These are phyloP conservation scores for Neonectria punicea DNA, from an alignment of 2,329 filamentous ascomycete species.

Conservation along the genomic window DNA sequence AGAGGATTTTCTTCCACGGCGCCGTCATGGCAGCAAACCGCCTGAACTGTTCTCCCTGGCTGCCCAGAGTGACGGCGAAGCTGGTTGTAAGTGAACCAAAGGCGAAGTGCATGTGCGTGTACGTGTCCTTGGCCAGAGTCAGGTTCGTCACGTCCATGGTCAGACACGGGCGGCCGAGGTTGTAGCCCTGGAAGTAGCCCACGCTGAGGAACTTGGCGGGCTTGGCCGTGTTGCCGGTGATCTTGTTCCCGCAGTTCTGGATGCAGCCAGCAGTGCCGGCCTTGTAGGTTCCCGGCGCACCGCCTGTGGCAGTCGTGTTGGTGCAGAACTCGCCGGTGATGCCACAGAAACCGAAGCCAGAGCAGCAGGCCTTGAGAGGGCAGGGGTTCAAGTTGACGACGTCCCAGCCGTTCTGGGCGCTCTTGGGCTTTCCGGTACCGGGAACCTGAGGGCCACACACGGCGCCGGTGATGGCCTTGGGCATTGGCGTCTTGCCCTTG, in stretches of 20 bases:
- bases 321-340: conserved; percentile 56
- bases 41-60: conserved; percentile 41
- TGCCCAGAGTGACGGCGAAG: conserved; percentile 31
- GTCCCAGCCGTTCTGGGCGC: conserved; percentile 41
- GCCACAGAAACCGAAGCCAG: conserved; percentile 58
- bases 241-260: conserved; percentile 48
- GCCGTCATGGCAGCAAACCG: conserved; percentile 44
- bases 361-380: conserved; percentile 55
- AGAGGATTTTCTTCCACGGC: conserved; percentile 47
- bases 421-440: conserved; percentile 39
- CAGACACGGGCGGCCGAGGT: conserved; percentile 42
- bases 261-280: conserved; percentile 43
- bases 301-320: conserved; percentile 41
- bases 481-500: conserved; percentile 48
- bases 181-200: conserved; percentile 50
- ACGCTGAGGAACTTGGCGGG: conserved; percentile 42
- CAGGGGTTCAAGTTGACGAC: conserved; percentile 58
- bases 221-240: conserved; percentile 42
- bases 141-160: conserved; percentile 45
- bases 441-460: conserved; percentile 49
- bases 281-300: conserved; percentile 41
- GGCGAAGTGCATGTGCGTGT: conserved; percentile 49
- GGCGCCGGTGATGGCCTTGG: conserved; percentile 42
- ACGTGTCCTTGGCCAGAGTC: conserved; percentile 30
- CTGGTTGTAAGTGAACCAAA: conserved; percentile 42